Conservation (phyloP, 129 eudicot species). For the Lactuca sativa region DNA sequence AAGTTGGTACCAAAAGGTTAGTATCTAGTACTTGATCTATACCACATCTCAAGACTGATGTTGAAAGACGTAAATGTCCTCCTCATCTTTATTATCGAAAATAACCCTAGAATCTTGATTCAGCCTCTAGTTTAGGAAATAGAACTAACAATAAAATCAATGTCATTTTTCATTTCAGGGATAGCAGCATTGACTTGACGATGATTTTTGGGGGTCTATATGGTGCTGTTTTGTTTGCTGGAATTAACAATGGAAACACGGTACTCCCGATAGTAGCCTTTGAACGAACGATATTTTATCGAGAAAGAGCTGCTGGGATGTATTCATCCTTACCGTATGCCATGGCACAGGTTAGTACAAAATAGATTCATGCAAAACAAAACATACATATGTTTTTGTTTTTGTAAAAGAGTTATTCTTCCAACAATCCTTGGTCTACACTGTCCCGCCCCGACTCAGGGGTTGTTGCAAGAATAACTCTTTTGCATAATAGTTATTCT, state of each 20-base stretch:
- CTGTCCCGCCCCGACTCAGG: too few relatives aligned
- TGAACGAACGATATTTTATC: conserved; percentile 67
- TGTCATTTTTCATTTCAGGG: conserved; percentile 29
- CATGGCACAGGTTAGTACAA: conserved; percentile 74
- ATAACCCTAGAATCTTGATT: too few relatives aligned
- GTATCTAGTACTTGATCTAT: neutral
- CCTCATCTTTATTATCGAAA: neutral
- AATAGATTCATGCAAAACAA: neutral
- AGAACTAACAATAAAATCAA: neutral
- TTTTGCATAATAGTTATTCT: too few relatives aligned
- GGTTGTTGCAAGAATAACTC: too few relatives aligned
- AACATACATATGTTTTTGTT: neutral
- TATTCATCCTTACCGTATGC: conserved; percentile 85
- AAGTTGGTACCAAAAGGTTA: conserved; percentile 65
- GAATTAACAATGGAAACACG: conserved; percentile 39
- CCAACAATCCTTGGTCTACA: neutral
- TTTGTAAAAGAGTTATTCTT: neutral
- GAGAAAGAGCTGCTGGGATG: conserved; percentile 95
- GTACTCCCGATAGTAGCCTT: conserved; percentile 30
- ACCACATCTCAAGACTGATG: neutral
- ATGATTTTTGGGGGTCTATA: conserved; percentile 33
- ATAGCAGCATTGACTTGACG: conserved; percentile 31
- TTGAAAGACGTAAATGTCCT: neutral
- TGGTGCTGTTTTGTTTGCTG: conserved; percentile 39
- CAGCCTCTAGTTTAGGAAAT: neutral